Evolutionary conservation across 495 filamentous ascomycete species (phyloP).

Genomic region (Usnea hakonensis): DNA sequence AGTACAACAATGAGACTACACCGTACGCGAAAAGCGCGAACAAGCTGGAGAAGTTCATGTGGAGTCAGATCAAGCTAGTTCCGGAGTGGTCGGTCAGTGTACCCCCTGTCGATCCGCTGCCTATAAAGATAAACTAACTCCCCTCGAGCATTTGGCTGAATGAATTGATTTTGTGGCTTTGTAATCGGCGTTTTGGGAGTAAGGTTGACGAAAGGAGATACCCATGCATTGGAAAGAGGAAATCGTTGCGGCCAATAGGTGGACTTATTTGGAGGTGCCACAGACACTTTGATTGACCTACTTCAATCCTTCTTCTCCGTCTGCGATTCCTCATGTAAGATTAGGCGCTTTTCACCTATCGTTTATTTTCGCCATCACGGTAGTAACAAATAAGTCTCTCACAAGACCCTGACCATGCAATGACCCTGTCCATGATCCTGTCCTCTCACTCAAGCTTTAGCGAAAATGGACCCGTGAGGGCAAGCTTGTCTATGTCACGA

Average conservation of each 20-base stretch:
- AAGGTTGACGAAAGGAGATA: slow-evolving; percentile 3
- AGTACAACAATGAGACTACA: slow-evolving; percentile 93
- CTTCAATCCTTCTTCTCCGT: not conserved
- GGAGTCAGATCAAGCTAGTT: slow-evolving; percentile 80
- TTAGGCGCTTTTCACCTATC: too few relatives aligned
- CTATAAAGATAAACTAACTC: not conserved
- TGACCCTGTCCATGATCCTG: not conserved
- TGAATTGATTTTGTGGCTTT: slow-evolving; percentile 19
- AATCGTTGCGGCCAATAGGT: not conserved
- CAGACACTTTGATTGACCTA: not conserved
- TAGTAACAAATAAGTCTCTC: not conserved
- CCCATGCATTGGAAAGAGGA: not conserved
- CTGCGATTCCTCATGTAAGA: not conserved
- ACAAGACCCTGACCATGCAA: not conserved
- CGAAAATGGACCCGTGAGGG: not conserved
- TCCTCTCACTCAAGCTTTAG: not conserved
- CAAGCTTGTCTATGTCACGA: not conserved
- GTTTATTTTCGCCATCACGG: not conserved
- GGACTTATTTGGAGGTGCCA: not conserved
- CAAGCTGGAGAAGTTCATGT: slow-evolving; percentile 96
- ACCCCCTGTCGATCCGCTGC: not conserved
- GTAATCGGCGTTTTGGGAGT: not conserved
- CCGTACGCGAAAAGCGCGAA: slow-evolving; percentile 93
- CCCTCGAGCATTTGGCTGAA: slow-evolving; percentile 41
- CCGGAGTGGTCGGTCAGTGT: slow-evolving; percentile 90